These are phyloP conservation scores for Trichoderma koningiopsis DNA, from an alignment of 2,329 filamentous ascomycete genomes.

Conservation along the genomic window DNA sequence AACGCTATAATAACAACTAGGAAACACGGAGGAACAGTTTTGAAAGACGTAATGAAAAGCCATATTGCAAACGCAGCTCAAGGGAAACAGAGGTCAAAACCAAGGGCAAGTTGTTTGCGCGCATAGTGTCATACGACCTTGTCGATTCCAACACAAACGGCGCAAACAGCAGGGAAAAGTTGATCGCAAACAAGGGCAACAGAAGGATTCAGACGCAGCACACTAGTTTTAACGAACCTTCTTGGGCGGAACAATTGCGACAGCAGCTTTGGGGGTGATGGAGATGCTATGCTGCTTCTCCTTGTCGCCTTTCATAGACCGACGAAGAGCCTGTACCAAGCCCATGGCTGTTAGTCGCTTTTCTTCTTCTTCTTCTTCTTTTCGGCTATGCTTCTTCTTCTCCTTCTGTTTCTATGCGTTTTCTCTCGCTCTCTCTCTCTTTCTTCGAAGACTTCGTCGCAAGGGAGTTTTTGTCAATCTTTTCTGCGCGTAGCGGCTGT, in stretches of 20 bases:
- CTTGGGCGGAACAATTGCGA: constrained; percentile 88
- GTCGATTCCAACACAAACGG: not conserved
- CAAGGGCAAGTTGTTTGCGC: not conserved
- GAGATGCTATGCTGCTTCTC: constrained; percentile 69
- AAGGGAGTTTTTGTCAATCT: constrained; percentile 11
- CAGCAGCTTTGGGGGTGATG: constrained; percentile 80
- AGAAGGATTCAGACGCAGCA: constrained; percentile 1
- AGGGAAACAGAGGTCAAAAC: not conserved
- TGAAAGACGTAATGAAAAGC: constrained; percentile 24
- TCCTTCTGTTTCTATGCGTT: not conserved
- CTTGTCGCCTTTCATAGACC: constrained; percentile 90
- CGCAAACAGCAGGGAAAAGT: not conserved
- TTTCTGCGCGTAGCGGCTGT: not conserved
- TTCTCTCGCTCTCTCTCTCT: not conserved
- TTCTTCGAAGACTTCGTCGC: constrained; percentile 17
- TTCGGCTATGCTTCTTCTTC: constrained; percentile 39
- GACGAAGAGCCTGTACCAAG: constrained; percentile 69
- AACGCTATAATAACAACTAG: not conserved
- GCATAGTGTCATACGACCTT: constrained; percentile 25
- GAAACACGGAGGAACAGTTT: constrained; percentile 16
- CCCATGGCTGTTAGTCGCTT: constrained; percentile 47
- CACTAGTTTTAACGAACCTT: constrained; percentile 65
- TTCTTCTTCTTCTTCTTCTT: not conserved
- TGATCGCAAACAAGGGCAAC: not conserved
- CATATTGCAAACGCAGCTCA: constrained; percentile 17